Percentiles rank a stretch among this genome's conserved stretches.
Conservation (phyloP, 2,329 filamentous ascomycete genomes). For the Seiridium unicorne region DNA sequence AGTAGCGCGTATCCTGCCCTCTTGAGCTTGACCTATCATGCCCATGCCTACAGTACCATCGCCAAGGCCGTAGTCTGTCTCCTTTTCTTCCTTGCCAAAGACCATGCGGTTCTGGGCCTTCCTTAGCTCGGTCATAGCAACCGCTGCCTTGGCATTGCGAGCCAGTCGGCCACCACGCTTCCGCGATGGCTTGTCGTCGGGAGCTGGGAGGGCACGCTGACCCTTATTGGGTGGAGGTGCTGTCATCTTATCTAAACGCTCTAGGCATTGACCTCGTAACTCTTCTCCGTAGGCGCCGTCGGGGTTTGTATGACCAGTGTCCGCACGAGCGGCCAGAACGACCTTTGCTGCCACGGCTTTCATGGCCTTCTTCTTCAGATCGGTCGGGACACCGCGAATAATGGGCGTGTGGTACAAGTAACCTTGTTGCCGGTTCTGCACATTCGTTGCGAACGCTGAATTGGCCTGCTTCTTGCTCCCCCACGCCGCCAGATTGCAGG, state of each 20-base stretch:
- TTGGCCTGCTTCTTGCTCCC: conserved; percentile 81
- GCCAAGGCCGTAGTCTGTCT: conserved; percentile 85
- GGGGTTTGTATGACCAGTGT: conserved; percentile 76
- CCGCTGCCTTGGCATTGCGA: conserved; percentile 92
- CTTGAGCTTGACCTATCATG: conserved; percentile 89
- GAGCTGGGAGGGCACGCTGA: conserved; percentile 79
- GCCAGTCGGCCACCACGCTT: conserved; percentile 91
- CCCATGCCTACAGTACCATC: conserved; percentile 85
- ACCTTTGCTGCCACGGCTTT: conserved; percentile 92
- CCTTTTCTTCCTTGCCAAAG: conserved; percentile 92
- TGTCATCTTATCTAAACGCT: conserved; percentile 87
- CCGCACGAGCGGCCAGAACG: conserved; percentile 87
- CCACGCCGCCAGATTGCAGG: conserved; percentile 88
- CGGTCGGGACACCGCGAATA: conserved; percentile 78
- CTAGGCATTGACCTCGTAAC: conserved; percentile 77
- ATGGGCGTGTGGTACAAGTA: conserved; percentile 92
- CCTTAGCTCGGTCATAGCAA: conserved; percentile 92
- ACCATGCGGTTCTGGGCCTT: conserved; percentile 96
- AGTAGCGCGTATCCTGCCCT: conserved; percentile 81
- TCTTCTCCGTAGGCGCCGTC: conserved; percentile 83
- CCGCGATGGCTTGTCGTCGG: conserved; percentile 90
- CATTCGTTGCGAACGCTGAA: conserved; percentile 82
- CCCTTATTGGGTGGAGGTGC: conserved; percentile 90
- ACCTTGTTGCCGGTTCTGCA: conserved; percentile 85
- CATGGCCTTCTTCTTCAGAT: conserved; percentile 91